Percentiles rank a stretch among this genome's conserved stretches.
Evolutionary conservation across 2,329 filamentous ascomycete genomes (phyloP).

Genomic region (Trichoderma polysporum): DNA sequence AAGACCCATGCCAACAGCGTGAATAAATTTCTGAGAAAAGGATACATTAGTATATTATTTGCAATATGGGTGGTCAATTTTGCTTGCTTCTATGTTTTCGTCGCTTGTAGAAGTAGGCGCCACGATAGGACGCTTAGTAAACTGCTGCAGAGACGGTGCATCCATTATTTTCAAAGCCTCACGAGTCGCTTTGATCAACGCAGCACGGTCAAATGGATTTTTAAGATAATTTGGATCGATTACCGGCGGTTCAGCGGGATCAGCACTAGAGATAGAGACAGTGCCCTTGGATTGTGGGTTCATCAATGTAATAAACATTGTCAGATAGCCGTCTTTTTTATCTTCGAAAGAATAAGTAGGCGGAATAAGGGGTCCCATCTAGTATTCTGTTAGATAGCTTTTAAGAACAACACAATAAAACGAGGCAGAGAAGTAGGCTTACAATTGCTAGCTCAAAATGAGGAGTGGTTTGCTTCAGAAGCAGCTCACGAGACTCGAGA

Average conservation of each 20-base stretch:
- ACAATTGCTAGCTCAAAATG: not conserved
- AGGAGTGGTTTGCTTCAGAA: not conserved
- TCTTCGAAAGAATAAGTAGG: not conserved
- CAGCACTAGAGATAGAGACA: not conserved
- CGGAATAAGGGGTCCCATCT: not conserved
- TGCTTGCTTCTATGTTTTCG: not conserved
- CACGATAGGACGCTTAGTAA: not conserved
- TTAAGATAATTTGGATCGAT: not conserved
- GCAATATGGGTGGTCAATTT: not conserved
- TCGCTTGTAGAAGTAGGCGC: not conserved
- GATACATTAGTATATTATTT: not conserved
- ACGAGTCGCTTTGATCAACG: not conserved
- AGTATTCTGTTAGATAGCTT: not conserved
- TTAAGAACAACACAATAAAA: not conserved
- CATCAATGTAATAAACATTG: not conserved
- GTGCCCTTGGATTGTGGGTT: not conserved
- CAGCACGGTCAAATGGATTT: not conserved
- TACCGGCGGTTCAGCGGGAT: not conserved
- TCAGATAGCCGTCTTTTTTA: not conserved
- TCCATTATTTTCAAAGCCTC: not conserved
- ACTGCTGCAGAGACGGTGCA: not conserved
- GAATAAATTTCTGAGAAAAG: not conserved
- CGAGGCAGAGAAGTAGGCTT: not conserved
- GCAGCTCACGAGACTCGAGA: not conserved
- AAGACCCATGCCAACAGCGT: not conserved